phyloP scores from a whole-genome alignment of 2,329 filamentous ascomycete genomes.

The Colletotrichum tropicicola region DNA sequence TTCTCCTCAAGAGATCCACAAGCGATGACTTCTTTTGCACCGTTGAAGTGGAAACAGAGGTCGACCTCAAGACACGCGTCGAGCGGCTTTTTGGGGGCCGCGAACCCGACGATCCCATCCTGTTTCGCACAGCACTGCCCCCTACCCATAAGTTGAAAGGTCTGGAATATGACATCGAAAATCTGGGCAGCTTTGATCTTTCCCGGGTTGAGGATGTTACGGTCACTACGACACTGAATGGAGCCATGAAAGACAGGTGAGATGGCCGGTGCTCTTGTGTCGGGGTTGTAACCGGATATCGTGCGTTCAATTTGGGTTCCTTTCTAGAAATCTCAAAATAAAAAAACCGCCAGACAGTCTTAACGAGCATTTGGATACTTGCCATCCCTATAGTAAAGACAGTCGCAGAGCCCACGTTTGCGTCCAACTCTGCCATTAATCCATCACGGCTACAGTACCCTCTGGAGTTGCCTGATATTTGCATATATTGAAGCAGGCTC shows the following conservation, averaged over 20 bases:
- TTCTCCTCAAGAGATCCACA: constrained; percentile 36
- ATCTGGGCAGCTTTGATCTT: constrained; percentile 24
- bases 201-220: constrained; percentile 28
- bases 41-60: constrained; percentile 37
- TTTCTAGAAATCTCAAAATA: no score
- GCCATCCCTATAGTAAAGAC: no score
- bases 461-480: no score
- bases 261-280: background rate
- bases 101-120: constrained; percentile 29
- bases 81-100: constrained; percentile 35
- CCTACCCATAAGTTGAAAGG: constrained; percentile 31
- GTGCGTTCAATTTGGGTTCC: background rate
- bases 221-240: background rate
- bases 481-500: no score
- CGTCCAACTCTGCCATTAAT: no score
- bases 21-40: constrained; percentile 38
- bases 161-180: constrained; percentile 28
- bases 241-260: background rate
- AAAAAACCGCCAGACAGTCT: no score
- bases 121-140: constrained; percentile 30
- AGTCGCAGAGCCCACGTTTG: no score
- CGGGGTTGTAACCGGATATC: background rate
- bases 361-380: no score
- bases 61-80: constrained; percentile 39
- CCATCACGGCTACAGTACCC: no score